Conservation (phyloP, 1,284 basidiomycete species). For the Dichomitus squalens region DNA sequence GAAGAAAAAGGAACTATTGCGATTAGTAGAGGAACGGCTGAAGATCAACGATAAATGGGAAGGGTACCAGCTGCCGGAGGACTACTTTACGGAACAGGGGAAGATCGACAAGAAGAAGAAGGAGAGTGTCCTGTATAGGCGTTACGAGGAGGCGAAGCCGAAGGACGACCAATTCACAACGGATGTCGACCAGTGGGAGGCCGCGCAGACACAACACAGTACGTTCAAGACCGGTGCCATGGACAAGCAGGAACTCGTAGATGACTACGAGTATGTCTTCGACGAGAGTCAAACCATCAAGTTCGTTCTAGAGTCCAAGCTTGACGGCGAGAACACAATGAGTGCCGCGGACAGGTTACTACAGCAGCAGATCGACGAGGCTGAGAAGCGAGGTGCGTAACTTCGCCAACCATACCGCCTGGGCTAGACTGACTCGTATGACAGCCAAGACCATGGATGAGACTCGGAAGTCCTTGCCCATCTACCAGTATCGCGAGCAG, state of each 20-base stretch:
- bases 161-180: constrained; percentile 93
- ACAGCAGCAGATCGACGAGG: constrained; percentile 88
- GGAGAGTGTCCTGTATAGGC: constrained; percentile 89
- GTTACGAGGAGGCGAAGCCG: constrained; percentile 90
- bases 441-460: constrained; percentile 87
- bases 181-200: constrained; percentile 97
- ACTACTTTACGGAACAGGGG: constrained; percentile 98
- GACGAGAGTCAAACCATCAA: constrained; percentile 97
- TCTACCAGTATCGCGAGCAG: constrained; percentile 85
- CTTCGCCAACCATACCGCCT: too few species aligned
- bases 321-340: constrained; percentile 72
- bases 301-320: constrained; percentile 86
- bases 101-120: constrained; percentile 98
- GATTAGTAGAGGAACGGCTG: constrained; percentile 91
- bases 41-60: constrained; percentile 94
- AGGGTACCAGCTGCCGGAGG: constrained; percentile 93
- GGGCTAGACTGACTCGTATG: not conserved
- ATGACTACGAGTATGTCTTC: constrained; percentile 96
- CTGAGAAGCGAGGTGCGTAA: constrained; percentile 82
- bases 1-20: constrained; percentile 90
- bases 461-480: constrained; percentile 89
- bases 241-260: constrained; percentile 81
- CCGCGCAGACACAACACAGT: constrained; percentile 87
- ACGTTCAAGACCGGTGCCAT: constrained; percentile 88
- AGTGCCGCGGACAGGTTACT: constrained; percentile 87